Conservation (phyloP, 352 stramenopile genomes). For the Phytophthora colocasiae region DNA sequence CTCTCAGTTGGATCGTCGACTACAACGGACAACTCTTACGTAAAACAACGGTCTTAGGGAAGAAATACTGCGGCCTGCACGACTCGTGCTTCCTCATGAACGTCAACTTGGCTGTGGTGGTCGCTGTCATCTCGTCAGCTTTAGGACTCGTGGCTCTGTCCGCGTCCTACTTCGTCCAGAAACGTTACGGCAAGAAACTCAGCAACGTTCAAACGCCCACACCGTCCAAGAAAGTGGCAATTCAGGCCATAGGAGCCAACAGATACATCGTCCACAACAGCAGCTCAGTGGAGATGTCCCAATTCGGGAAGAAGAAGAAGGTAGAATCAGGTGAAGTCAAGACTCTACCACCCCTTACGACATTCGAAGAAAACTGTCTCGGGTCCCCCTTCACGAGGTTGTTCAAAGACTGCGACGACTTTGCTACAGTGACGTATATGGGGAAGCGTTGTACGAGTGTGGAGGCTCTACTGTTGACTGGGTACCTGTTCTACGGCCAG, state of each 20-base stretch:
- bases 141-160: conserved; percentile 14
- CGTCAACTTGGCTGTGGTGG: conserved; percentile 19
- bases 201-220: not conserved
- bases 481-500: conserved; percentile 30
- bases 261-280: conserved; percentile 18
- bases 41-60: conserved; percentile 22
- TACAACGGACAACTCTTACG: conserved; percentile 29
- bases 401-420: conserved; percentile 35
- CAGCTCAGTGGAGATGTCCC: not conserved
- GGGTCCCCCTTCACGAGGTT: conserved; percentile 23
- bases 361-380: conserved; percentile 31
- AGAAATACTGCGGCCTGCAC: conserved; percentile 35
- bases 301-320: not conserved
- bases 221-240: conserved; percentile 17
- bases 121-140: conserved; percentile 15
- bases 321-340: not conserved
- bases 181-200: conserved; percentile 21
- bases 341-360: conserved; percentile 5
- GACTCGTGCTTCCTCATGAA: conserved; percentile 42
- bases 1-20: conserved; percentile 32
- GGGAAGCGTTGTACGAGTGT: conserved; percentile 27
- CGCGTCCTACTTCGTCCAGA: conserved; percentile 26
- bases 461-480: conserved; percentile 25
- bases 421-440: conserved; percentile 24
- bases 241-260: conserved; percentile 18